phyloP scores from a whole-genome alignment of 1,284 basidiomycete species.

The Bondarzewia mesenterica region DNA sequence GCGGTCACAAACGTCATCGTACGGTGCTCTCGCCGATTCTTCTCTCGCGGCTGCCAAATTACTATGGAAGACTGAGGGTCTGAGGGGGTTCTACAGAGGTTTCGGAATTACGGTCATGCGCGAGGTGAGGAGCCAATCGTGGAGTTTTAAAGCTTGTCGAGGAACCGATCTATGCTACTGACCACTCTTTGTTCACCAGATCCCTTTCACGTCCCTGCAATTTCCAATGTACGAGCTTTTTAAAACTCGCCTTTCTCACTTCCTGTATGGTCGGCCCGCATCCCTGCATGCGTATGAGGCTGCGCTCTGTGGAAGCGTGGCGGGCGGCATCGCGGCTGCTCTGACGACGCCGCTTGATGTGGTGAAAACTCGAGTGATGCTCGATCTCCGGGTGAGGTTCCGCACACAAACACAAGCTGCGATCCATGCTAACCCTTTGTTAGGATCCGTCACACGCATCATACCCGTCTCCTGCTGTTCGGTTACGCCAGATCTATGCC shows the following conservation, averaged over 20 bases:
- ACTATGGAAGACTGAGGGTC: constrained; percentile 49
- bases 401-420: not conserved
- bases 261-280: constrained; percentile 37
- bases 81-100: constrained; percentile 71
- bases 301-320: constrained; percentile 85
- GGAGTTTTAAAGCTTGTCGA: not conserved
- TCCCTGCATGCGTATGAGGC: constrained; percentile 74
- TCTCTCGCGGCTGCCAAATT: constrained; percentile 40
- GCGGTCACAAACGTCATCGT: constrained; percentile 68
- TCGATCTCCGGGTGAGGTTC: constrained; percentile 67
- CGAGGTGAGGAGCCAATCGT: constrained; percentile 43
- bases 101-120: constrained; percentile 74
- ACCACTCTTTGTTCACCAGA: constrained; percentile 40
- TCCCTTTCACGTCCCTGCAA: constrained; percentile 96
- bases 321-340: constrained; percentile 86
- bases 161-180: not conserved
- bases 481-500: constrained; percentile 60
- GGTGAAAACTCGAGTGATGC: constrained; percentile 96
- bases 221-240: constrained; percentile 94
- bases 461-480: constrained; percentile 45
- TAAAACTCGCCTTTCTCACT: constrained; percentile 57
- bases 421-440: constrained; percentile 1
- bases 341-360: constrained; percentile 95
- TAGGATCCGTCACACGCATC: constrained; percentile 42
- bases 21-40: constrained; percentile 41